Conservation (phyloP, 129 eudicot species). For the Escallonia rubra region DNA sequence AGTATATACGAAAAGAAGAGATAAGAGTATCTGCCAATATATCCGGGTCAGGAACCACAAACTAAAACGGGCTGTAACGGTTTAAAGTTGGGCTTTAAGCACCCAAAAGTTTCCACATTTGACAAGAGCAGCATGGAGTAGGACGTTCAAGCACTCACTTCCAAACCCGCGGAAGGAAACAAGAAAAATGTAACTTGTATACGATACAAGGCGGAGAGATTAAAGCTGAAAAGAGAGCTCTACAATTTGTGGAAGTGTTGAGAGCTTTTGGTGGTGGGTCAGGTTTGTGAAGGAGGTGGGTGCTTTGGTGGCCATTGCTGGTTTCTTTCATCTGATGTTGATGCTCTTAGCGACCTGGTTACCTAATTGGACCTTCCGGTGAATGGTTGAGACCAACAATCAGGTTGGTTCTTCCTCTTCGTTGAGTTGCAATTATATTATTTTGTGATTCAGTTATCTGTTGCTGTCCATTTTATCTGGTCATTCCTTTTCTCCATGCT, state of each 20-base stretch:
- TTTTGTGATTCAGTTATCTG: constrained; percentile 1
- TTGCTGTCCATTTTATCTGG: constrained; percentile 1
- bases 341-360: constrained; percentile 10
- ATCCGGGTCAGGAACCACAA: too few relatives aligned
- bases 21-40: too few relatives aligned
- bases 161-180: neutral
- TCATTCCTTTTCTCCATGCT: neutral
- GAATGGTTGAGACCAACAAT: constrained; percentile 24
- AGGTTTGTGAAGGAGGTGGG: neutral
- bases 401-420: constrained; percentile 20
- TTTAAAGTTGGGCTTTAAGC: neutral
- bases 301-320: constrained; percentile 27
- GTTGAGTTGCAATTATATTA: constrained; percentile 14
- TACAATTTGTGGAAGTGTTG: neutral
- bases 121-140: neutral
- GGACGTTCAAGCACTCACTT: neutral
- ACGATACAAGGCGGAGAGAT: neutral
- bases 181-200: neutral
- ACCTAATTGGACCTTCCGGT: constrained; percentile 15
- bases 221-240: neutral
- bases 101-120: neutral
- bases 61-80: neutral
- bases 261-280: constrained; percentile 27
- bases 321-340: constrained; percentile 19
- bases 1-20: too few relatives aligned